Evolutionary conservation across 306 rosid genomes (phyloP).

Genomic region (Malus fusca): DNA sequence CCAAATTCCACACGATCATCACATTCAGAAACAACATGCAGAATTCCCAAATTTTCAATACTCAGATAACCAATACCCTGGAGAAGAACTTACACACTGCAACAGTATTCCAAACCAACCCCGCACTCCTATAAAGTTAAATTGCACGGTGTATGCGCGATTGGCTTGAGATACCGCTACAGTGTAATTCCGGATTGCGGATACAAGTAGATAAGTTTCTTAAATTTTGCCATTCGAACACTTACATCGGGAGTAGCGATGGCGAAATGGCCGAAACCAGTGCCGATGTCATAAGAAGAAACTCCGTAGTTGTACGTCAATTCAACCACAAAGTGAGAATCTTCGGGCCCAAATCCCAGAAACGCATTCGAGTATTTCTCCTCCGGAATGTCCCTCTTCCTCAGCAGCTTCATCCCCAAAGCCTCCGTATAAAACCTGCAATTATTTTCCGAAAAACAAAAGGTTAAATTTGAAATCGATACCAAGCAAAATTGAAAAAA

Average conservation of each 20-base stretch:
- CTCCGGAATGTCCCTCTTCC: conserved; percentile 81
- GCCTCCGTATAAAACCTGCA: conserved; percentile 80
- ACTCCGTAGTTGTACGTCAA: conserved; percentile 89
- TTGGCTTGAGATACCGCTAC: no score
- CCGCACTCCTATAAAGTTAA: no score
- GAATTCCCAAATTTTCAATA: neutral
- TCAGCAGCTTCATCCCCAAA: conserved; percentile 77
- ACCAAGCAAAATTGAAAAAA: no score
- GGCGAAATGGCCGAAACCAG: conserved; percentile 94
- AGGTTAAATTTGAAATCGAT: neutral
- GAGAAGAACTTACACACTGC: neutral
- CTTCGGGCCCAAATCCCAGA: conserved; percentile 83
- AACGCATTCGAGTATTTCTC: conserved; percentile 91
- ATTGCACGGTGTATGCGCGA: no score
- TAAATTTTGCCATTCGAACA: neutral
- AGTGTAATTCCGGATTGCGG: no score
- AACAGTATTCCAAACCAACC: no score
- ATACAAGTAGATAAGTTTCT: no score
- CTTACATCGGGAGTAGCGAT: conserved; percentile 82
- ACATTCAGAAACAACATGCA: neutral
- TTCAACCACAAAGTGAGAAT: conserved; percentile 73
- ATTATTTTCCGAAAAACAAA: neutral
- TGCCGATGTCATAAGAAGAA: conserved; percentile 73
- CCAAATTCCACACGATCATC: neutral
- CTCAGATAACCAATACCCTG: neutral